These are phyloP conservation scores for Annulohypoxylon truncatum DNA, from an alignment of 2,329 filamentous ascomycete species.

Conservation along the genomic window DNA sequence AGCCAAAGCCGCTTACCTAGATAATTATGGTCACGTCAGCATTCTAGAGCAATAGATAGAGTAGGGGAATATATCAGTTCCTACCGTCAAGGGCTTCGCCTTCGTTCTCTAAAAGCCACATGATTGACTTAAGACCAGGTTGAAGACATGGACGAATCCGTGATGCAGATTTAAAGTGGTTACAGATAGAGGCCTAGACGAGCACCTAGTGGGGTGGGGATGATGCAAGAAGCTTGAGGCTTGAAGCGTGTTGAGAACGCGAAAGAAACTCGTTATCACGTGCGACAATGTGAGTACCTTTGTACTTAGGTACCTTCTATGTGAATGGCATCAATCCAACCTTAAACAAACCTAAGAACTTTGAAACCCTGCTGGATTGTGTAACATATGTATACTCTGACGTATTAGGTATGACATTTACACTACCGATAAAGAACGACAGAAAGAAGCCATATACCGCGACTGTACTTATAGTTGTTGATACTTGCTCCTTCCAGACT, in stretches of 20 bases:
- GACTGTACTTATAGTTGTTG: background rate
- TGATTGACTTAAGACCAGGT: conserved; percentile 42
- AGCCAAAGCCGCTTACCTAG: conserved; percentile 82
- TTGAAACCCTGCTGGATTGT: background rate
- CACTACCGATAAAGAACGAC: too few relatives aligned
- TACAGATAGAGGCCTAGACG: background rate
- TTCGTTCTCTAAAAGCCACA: conserved; percentile 68
- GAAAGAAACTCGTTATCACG: conserved; percentile 41
- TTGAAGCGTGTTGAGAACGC: conserved; percentile 24
- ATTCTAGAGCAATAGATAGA: conserved; percentile 3
- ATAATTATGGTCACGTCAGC: conserved; percentile 33
- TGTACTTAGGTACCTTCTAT: background rate
- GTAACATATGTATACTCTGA: background rate
- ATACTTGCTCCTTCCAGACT: background rate
- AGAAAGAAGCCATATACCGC: background rate
- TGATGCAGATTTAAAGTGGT: conserved; percentile 3
- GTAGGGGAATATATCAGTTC: conserved; percentile 8
- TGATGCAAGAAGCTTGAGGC: conserved; percentile 17
- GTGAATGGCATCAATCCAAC: background rate
- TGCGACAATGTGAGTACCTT: conserved; percentile 1
- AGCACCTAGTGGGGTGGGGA: conserved; percentile 11
- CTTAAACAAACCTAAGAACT: background rate
- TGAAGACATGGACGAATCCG: conserved; percentile 5
- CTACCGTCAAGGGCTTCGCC: conserved; percentile 61
- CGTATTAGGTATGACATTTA: background rate